A percentile compares a stretch with the other conserved stretches of the same genome.
These are phyloP conservation scores for Lolium perenne DNA, from an alignment of 176 grass and related monocot species.

Conservation along the genomic window DNA sequence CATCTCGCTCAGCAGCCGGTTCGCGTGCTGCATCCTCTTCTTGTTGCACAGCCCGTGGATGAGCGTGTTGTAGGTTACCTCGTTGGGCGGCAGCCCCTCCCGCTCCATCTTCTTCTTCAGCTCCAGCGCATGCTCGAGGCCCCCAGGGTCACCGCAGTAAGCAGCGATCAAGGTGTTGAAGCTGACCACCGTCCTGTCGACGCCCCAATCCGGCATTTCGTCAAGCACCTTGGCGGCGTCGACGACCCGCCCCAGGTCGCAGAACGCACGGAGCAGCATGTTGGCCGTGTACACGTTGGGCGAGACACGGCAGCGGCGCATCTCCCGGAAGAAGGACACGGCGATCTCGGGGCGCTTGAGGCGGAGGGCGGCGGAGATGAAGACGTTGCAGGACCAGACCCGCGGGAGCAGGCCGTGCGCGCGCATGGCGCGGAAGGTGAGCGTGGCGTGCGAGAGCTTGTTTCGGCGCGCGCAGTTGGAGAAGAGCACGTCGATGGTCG, in stretches of 20 bases:
- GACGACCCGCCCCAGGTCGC: slow-evolving; percentile 50
- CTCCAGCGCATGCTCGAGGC: slow-evolving; percentile 37
- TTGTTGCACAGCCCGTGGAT: slow-evolving; percentile 75
- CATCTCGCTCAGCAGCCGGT: slow-evolving; percentile 64
- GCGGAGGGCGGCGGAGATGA: slow-evolving; percentile 59
- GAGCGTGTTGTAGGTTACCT: slow-evolving; percentile 70
- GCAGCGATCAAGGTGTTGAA: slow-evolving; percentile 80
- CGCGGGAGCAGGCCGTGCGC: slow-evolving; percentile 67
- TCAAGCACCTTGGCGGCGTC: slow-evolving; percentile 62
- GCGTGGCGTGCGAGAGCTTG: slow-evolving; percentile 74
- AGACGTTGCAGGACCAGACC: slow-evolving; percentile 76
- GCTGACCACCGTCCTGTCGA: slow-evolving; percentile 48
- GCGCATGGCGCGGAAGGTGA: slow-evolving; percentile 66
- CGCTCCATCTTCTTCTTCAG: slow-evolving; percentile 68
- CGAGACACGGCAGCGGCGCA: slow-evolving; percentile 66
- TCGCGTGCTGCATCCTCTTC: slow-evolving; percentile 60
- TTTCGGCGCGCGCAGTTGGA: slow-evolving; percentile 57
- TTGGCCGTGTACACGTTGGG: slow-evolving; percentile 82
- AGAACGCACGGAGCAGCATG: slow-evolving; percentile 65
- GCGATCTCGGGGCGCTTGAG: slow-evolving; percentile 66
- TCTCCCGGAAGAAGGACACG: slow-evolving; percentile 79
- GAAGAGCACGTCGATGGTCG: slow-evolving; percentile 70
- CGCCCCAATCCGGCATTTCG: slow-evolving; percentile 62
- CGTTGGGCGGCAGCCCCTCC: slow-evolving; percentile 54
- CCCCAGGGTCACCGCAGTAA: slow-evolving; percentile 55